These are phyloP conservation scores for Nannizziopsis barbatae DNA, from an alignment of 2,329 filamentous ascomycete species.

Conservation along the genomic window DNA sequence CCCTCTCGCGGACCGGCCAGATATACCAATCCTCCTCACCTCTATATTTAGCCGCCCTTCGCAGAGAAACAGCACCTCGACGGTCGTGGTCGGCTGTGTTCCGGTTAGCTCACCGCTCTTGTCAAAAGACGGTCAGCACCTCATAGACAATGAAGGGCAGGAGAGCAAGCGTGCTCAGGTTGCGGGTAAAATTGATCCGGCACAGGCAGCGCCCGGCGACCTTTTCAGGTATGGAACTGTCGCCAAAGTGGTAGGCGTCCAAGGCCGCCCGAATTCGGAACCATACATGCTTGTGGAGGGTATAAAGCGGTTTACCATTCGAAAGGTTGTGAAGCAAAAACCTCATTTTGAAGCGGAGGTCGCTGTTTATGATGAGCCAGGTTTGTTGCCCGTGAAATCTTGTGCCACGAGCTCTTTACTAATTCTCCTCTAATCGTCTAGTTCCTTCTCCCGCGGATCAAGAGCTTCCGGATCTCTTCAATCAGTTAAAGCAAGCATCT, in stretches of 20 bases:
- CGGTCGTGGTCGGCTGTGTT: conserved; percentile 75
- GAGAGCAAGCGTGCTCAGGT: conserved; percentile 37
- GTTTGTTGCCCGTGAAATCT: conserved; percentile 28
- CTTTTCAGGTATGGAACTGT: conserved; percentile 75
- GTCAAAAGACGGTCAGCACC: conserved; percentile 60
- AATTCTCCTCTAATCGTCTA: conserved; percentile 13
- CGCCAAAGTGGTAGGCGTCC: conserved; percentile 65
- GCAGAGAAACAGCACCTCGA: conserved; percentile 50
- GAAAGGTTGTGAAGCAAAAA: conserved; percentile 62
- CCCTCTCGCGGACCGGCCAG: conserved; percentile 68
- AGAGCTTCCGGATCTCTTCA: conserved; percentile 60
- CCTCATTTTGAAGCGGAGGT: conserved; percentile 82
- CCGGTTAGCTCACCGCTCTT: conserved; percentile 69
- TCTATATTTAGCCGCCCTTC: conserved; percentile 68
- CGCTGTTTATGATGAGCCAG: conserved; percentile 56
- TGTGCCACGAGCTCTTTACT: neutral
- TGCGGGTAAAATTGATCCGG: conserved; percentile 44
- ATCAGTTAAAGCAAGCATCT: conserved; percentile 70
- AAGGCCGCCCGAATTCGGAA: conserved; percentile 62
- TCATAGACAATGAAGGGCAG: conserved; percentile 55
- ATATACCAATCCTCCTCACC: conserved; percentile 78
- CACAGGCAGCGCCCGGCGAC: conserved; percentile 55
- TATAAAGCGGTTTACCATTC: conserved; percentile 61
- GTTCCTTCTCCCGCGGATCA: conserved; percentile 44
- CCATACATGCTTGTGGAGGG: conserved; percentile 82